phyloP scores from a whole-genome alignment of 441 rosid genomes.

The Flueggea neowawraea region DNA sequence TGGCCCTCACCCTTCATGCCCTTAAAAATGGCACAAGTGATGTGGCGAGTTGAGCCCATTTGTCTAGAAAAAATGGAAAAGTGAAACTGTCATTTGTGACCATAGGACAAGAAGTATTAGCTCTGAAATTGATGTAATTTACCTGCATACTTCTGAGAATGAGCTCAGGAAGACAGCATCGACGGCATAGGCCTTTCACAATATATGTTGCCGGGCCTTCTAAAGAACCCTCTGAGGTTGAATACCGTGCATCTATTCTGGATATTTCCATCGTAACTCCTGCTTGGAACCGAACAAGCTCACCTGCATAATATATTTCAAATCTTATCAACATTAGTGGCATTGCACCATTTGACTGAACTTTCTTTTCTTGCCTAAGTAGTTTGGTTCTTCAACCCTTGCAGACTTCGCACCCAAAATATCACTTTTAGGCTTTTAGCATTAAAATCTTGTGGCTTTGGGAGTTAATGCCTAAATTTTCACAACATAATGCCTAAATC shows the following conservation, averaged over 20 bases:
- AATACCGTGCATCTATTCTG: constrained; percentile 95
- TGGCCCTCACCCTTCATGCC: too few species aligned
- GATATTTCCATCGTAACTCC: constrained; percentile 98
- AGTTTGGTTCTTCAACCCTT: too few species aligned
- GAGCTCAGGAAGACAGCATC: constrained; percentile 95
- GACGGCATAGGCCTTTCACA: constrained; percentile 83
- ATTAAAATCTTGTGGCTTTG: too few species aligned
- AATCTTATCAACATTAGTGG: not conserved
- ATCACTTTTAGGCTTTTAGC: too few species aligned
- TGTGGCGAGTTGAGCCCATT: too few species aligned
- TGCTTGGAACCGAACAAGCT: constrained; percentile 83
- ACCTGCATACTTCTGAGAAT: constrained; percentile 96
- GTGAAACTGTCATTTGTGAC: not conserved
- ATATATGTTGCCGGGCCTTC: constrained; percentile 80
- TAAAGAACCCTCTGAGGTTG: constrained; percentile 64
- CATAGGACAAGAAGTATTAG: not conserved
- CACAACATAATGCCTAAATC: too few species aligned
- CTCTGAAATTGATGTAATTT: constrained; percentile 8
- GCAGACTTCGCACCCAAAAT: too few species aligned
- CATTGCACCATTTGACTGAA: too few species aligned
- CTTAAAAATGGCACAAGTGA: too few species aligned
- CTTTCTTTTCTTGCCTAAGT: too few species aligned
- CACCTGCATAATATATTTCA: constrained; percentile 51
- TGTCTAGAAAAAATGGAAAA: too few species aligned
- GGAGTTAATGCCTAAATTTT: too few species aligned